Conservation (phyloP, 192 early-diverging fungal genomes). For the Borealophlyctis nickersoniae region DNA sequence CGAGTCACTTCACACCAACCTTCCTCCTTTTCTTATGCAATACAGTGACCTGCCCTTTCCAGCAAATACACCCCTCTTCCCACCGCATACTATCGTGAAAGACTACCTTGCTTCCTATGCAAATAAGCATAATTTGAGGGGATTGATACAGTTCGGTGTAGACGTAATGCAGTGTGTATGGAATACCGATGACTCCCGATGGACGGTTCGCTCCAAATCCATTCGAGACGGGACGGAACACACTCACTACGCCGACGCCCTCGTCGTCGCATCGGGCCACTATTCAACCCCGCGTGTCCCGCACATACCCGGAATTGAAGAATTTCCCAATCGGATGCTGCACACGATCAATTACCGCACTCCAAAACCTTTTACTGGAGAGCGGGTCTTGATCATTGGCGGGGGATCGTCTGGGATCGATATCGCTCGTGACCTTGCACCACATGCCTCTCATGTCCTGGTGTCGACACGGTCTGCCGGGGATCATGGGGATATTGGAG, state of each 20-base stretch:
- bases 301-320: background rate
- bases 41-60: slow-evolving; percentile 23
- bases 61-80: slow-evolving; percentile 16
- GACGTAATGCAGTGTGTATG: slow-evolving; percentile 6
- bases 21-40: slow-evolving; percentile 21
- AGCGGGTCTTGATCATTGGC: background rate
- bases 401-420: background rate
- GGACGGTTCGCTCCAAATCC: background rate
- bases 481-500: background rate
- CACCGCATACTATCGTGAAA: slow-evolving; percentile 12
- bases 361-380: background rate
- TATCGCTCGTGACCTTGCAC: background rate
- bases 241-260: slow-evolving; percentile 8
- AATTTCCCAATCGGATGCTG: background rate
- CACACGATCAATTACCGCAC: background rate
- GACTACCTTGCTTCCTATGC: slow-evolving; percentile 19
- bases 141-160: slow-evolving; percentile 1
- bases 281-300: slow-evolving; percentile 21
- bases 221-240: background rate
- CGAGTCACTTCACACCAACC: slow-evolving; percentile 24
- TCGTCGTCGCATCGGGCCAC: slow-evolving; percentile 32
- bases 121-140: background rate
- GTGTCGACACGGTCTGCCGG: background rate
- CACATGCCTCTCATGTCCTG: background rate
- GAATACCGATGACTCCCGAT: background rate